Conservation (phyloP, 768 basidiomycete genomes). For the Mycena floridula region DNA sequence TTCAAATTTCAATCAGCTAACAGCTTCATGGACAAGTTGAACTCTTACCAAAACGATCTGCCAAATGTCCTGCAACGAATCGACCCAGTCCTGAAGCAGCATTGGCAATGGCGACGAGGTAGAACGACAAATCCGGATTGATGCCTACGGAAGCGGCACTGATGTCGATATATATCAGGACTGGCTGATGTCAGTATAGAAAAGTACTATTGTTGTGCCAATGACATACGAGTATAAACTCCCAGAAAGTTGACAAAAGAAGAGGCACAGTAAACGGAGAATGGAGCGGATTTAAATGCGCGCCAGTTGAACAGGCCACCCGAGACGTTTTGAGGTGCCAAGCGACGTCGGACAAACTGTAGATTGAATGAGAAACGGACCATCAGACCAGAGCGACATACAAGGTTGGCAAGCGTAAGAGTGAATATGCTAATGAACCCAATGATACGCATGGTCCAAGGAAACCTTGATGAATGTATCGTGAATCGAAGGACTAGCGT, state of each 20-base stretch:
- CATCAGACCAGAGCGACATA: no score
- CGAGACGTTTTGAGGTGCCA: constrained; percentile 42
- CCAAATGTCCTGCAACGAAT: constrained; percentile 37
- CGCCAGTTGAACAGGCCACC: constrained; percentile 57
- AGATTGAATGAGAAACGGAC: no score
- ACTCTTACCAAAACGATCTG: constrained; percentile 43
- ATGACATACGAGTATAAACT: constrained; percentile 46
- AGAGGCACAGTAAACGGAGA: constrained; percentile 43
- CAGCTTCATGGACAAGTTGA: neutral
- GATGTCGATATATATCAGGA: constrained; percentile 50
- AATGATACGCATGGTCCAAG: constrained; percentile 64
- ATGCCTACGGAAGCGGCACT: constrained; percentile 32
- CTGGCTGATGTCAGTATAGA: constrained; percentile 17
- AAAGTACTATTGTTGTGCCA: neutral
- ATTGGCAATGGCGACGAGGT: constrained; percentile 44
- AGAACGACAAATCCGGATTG: constrained; percentile 28
- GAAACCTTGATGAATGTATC: constrained; percentile 37
- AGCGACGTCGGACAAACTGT: no score
- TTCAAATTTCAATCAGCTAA: constrained; percentile 9
- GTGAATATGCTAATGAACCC: constrained; percentile 48
- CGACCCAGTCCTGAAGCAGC: constrained; percentile 42
- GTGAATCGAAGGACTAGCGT: neutral
- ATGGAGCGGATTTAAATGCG: no score
- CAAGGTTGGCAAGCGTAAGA: constrained; percentile 45
- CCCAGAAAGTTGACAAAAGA: constrained; percentile 49